These are phyloP conservation scores for Cyberlindnera meyerae DNA, from an alignment of 805 yeast species.

Conservation along the genomic window DNA sequence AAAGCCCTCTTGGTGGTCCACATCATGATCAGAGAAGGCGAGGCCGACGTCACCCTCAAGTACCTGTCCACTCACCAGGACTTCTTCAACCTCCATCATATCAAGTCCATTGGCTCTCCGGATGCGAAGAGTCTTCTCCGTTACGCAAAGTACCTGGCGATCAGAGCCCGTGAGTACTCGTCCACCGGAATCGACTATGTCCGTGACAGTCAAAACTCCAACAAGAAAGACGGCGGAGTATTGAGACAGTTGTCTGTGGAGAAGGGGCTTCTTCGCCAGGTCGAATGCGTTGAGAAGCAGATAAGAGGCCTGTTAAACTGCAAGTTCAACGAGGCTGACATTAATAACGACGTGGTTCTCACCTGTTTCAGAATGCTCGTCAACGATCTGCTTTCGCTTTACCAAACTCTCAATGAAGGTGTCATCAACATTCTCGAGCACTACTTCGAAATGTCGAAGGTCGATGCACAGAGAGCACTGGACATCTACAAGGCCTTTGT, in stretches of 20 bases:
- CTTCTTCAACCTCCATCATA: conserved; percentile 43
- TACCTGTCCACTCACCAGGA: conserved; percentile 48
- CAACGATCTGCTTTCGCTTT: conserved; percentile 80
- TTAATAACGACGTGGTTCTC: conserved; percentile 76
- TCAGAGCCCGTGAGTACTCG: conserved; percentile 67
- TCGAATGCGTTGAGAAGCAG: conserved; percentile 80
- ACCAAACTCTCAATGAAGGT: conserved; percentile 91
- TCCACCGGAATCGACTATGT: conserved; percentile 69
- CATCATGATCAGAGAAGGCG: conserved; percentile 91
- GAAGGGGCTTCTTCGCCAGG: conserved; percentile 77
- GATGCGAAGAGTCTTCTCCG: conserved; percentile 56
- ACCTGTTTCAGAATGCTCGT: conserved; percentile 85
- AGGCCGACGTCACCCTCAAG: conserved; percentile 62
- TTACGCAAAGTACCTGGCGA: conserved; percentile 66
- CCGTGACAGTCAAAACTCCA: conserved; percentile 55
- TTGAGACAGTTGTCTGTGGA: conserved; percentile 63
- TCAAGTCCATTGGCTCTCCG: conserved; percentile 29
- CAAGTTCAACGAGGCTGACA: conserved; percentile 71
- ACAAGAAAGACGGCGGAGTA: conserved; percentile 12
- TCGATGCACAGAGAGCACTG: conserved; percentile 83
- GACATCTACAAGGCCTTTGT: conserved; percentile 82
- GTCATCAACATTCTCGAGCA: conserved; percentile 91
- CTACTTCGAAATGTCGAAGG: conserved; percentile 85
- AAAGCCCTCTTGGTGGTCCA: conserved; percentile 82
- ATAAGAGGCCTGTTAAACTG: conserved; percentile 71